Evolutionary conservation across 164 flowering plant species (phyloP), one percentile per base, ranked within the genome.

Genomic region (Dillenia suffruticosa): DNA sequence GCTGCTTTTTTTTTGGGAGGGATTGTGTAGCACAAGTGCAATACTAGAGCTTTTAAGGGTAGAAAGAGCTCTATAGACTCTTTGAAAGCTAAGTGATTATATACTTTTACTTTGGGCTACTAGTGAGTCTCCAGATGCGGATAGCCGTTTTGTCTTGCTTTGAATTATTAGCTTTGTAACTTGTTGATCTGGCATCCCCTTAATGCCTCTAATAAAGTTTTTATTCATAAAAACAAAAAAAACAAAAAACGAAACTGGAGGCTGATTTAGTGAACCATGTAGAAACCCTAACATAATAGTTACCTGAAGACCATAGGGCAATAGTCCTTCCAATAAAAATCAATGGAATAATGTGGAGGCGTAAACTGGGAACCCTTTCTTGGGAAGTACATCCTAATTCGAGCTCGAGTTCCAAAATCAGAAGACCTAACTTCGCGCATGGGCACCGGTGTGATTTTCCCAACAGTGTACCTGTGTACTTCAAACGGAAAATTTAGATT

Each of bases 291-390:
- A 51, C 58, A 51, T 43, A 51, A 44, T 12, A 58, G 43, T 52
- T 82, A 95, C 99, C 99, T 92, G 79, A 95, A 92, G 59, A 88
- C 97, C 97, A 92, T 92, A 48, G 99, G 97, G 75, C 99, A 95
- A 63, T 92, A 92, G 65, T 95, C 99, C 70, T 88, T 92, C 99
- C 99, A 95, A 46, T 76, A 70, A 74, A 95, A 95, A 67, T 81
- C 88, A 57, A 86, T 56, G 16, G 97, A 91, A 63, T 72, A 53
- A 74, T 92, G 99, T 54, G 96, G 79, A 69, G 99, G 97, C 54
- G 99, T 95, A 70, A 84, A 75, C 63, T 81, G 83, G 60, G 99
- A 91, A 46, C 99, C 99, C 66, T 80, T 78, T 64, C 73, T 74
- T 12, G 97, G 97, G 58, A 95, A 95, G 70, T 79, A 88, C 97